A percentile compares a stretch with the other conserved stretches of the same genome.
These are phyloP conservation scores for Acrocalymma vagum DNA, from an alignment of 2,329 filamentous ascomycete genomes.

Conservation along the genomic window DNA sequence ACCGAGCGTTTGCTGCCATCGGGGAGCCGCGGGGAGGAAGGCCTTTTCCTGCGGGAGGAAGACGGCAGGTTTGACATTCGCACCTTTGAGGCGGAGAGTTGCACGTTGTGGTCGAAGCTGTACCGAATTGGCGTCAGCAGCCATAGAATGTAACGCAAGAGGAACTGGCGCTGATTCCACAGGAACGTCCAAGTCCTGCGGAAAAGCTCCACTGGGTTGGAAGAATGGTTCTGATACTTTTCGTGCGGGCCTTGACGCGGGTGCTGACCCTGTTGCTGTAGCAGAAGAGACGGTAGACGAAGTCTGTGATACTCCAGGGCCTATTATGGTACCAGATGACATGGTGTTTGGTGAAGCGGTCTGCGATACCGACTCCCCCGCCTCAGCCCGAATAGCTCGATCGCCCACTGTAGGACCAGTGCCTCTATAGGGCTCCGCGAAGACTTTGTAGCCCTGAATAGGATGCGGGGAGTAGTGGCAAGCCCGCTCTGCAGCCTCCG, in stretches of 20 bases:
- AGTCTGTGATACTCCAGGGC: conserved; percentile 30
- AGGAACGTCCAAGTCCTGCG: conserved; percentile 27
- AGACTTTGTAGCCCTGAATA: conserved; percentile 57
- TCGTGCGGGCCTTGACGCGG: conserved; percentile 33
- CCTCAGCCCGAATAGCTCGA: conserved; percentile 49
- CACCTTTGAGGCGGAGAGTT: conserved; percentile 38
- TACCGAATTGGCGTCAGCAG: conserved; percentile 19
- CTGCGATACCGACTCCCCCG: conserved; percentile 31
- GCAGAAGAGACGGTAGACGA: conserved; percentile 52
- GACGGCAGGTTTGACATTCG: conserved; percentile 47
- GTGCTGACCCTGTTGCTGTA: conserved; percentile 43
- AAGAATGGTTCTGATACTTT: conserved; percentile 29
- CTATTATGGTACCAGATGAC: conserved; percentile 41
- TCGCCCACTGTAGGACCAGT: conserved; percentile 54
- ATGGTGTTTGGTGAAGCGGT: conserved; percentile 45
- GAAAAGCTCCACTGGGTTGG: conserved; percentile 33
- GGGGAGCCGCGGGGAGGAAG: conserved; percentile 53
- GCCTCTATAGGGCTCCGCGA: conserved; percentile 57
- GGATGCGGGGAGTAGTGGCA: conserved; percentile 56
- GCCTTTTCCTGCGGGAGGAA: conserved; percentile 56
- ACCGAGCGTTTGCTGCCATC: conserved; percentile 52
- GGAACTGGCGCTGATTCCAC: conserved; percentile 44
- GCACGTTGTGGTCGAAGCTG: conserved; percentile 23
- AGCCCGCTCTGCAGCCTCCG: conserved; percentile 58
- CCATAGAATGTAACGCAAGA: no score